Base-by-base conservation (phyloP, 495 filamentous ascomycete genomes). In the Aspergillus taichungensis region DNA sequence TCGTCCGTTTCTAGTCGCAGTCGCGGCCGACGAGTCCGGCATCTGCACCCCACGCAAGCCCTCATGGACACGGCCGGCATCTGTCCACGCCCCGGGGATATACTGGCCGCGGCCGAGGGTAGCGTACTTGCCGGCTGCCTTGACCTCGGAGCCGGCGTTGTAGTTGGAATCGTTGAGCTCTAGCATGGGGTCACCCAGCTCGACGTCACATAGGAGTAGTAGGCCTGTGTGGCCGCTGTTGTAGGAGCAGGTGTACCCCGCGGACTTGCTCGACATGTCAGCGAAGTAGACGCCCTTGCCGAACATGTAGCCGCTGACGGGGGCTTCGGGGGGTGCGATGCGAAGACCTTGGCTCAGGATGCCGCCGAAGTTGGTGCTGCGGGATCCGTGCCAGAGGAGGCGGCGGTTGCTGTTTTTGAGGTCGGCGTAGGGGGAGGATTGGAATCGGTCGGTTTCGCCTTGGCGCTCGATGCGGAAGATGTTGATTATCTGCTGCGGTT, bases 281-380 rank as follows among this genome's bases (percentile, higher is more conserved):
- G 89, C 88, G 2, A 94, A 71, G 57, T 95, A 94, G 35, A 94
- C 80, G n/a, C 88, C 89, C 47, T 92, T 90, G 50, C 84, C 88
- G 51, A 92, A 94, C 71, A 79, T 81, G 62, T 90, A 88, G 0
- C 87, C 87, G 38, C 70, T 77, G 3, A 80, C 80, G 2, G 85
- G 88, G 0, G 85, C 86, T 59, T 90, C 85, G 0, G 87, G 86
- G 0, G 88, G 87, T 0, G 88, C 88, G 44, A 95, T 94, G 8
- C 86, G 84, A 6, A 95, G 71, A 32, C 88, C 88, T 58, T 92
- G 85, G 45, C 77, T 83, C 18, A 94, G 74, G 39, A 94, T 92
- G 47, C 87, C 85, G 51, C 79, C 82, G 51, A 83, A 92, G 56
- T 94, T 94, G 34, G 84, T 89, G 24, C 72, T 72, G 12, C 86